Evolutionary conservation across 202 grass and related monocot species (phyloP).

Genomic region (Carex arenaria): DNA sequence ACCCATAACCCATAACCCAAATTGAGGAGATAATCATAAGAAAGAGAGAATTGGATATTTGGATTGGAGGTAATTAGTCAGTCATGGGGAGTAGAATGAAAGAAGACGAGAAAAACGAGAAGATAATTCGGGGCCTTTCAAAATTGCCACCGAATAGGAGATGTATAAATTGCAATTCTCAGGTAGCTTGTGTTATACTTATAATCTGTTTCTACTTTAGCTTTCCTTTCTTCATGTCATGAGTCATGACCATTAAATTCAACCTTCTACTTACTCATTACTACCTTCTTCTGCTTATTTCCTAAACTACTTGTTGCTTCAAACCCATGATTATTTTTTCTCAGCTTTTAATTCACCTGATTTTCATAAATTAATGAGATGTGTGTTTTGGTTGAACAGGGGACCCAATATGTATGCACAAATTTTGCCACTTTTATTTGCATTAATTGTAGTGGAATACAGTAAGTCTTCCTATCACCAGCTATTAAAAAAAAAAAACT

Average conservation of each 20-base stretch:
- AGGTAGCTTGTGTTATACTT: slow-evolving; percentile 20
- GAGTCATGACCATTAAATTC: not conserved
- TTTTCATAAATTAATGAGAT: not conserved
- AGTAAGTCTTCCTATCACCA: slow-evolving; percentile 23
- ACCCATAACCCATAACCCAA: no score
- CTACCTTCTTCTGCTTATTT: not conserved
- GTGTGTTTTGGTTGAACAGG: slow-evolving; percentile 20
- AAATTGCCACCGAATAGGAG: slow-evolving; percentile 32
- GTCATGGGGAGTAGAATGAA: slow-evolving; percentile 26
- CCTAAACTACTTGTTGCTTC: not conserved
- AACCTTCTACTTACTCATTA: not conserved
- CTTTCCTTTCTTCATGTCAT: not conserved
- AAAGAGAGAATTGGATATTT: not conserved
- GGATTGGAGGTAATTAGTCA: no score
- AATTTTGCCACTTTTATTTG: slow-evolving; percentile 39
- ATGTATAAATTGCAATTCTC: slow-evolving; percentile 44
- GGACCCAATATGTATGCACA: slow-evolving; percentile 40
- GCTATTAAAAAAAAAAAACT: not conserved
- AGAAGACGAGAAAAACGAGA: slow-evolving; percentile 40
- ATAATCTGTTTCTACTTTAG: not conserved
- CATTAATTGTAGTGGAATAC: slow-evolving; percentile 40
- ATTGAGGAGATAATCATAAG: not conserved
- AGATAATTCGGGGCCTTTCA: slow-evolving; percentile 27
- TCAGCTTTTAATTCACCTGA: not conserved
- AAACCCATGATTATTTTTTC: not conserved